Conservation (phyloP, 73 alveolate genomes). For the Tetrahymena malaccensis region DNA sequence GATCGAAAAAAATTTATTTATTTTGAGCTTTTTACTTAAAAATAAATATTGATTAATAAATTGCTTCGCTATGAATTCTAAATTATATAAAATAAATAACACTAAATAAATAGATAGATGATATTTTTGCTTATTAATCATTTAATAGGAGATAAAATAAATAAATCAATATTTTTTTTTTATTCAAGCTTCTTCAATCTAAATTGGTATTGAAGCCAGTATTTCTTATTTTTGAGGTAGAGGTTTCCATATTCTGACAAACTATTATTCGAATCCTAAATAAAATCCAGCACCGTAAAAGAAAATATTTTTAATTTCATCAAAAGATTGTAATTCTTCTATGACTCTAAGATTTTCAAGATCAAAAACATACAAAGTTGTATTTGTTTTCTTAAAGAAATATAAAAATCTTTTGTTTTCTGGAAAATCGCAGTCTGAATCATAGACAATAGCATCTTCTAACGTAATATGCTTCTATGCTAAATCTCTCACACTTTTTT, state of each 20-base stretch:
- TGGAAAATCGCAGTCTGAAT: background rate
- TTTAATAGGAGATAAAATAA: too few relatives aligned
- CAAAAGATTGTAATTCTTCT: background rate
- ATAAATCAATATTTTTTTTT: too few relatives aligned
- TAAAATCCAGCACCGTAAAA: background rate
- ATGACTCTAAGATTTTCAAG: background rate
- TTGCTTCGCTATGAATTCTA: too few relatives aligned
- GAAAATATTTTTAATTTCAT: background rate
- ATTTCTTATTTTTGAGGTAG: background rate
- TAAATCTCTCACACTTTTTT: background rate
- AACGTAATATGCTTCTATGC: background rate
- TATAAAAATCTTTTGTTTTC: background rate
- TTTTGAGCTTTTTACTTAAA: too few relatives aligned
- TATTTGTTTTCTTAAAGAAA: background rate
- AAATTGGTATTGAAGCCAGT: background rate
- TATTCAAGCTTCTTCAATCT: background rate
- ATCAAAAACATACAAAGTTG: background rate
- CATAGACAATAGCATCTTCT: background rate
- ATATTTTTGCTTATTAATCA: too few relatives aligned
- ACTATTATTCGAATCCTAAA: background rate
- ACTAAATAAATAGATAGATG: too few relatives aligned
- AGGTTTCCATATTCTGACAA: background rate
- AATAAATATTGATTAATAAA: too few relatives aligned
- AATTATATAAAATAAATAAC: too few relatives aligned
- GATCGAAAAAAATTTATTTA: too few relatives aligned